These are phyloP conservation scores for Penicillium paxilli DNA, from an alignment of 495 filamentous ascomycete species.

Conservation along the genomic window DNA sequence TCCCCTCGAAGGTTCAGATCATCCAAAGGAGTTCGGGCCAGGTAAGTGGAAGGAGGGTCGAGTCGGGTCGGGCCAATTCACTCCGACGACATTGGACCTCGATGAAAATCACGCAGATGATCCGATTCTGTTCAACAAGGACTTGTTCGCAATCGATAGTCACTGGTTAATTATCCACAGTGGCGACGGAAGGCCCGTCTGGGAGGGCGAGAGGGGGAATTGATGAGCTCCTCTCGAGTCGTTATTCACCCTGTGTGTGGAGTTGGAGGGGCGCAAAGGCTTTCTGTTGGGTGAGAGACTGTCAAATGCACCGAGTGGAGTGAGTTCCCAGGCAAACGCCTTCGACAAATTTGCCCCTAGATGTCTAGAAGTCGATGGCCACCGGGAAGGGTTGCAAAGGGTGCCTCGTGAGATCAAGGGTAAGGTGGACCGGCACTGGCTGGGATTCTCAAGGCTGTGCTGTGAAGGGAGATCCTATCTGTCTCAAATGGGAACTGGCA, in stretches of 20 bases:
- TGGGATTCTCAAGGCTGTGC: background rate
- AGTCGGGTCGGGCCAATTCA: background rate
- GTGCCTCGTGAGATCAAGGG: background rate
- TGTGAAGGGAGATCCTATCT: background rate
- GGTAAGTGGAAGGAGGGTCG: background rate
- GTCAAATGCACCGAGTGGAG: background rate
- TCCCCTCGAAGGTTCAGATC: background rate
- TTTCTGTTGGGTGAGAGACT: background rate
- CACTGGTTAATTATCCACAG: background rate
- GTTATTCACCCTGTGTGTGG: too few species aligned
- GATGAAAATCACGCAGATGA: background rate
- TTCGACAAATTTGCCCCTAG: conserved; percentile 3
- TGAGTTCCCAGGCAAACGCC: too few species aligned
- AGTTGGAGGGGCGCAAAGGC: background rate
- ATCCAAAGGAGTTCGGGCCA: background rate
- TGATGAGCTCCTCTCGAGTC: too few species aligned
- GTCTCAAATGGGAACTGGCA: background rate
- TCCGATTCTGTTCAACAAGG: background rate
- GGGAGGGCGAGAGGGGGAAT: background rate
- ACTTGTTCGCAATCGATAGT: background rate
- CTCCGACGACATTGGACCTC: background rate
- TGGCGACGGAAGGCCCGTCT: background rate
- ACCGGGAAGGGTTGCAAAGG: background rate
- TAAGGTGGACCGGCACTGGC: background rate
- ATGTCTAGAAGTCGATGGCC: background rate